Evolutionary conservation across 495 filamentous ascomycete genomes (phyloP), one percentile per base, ranked within the genome.

Genomic region (Tricharina praecox): DNA sequence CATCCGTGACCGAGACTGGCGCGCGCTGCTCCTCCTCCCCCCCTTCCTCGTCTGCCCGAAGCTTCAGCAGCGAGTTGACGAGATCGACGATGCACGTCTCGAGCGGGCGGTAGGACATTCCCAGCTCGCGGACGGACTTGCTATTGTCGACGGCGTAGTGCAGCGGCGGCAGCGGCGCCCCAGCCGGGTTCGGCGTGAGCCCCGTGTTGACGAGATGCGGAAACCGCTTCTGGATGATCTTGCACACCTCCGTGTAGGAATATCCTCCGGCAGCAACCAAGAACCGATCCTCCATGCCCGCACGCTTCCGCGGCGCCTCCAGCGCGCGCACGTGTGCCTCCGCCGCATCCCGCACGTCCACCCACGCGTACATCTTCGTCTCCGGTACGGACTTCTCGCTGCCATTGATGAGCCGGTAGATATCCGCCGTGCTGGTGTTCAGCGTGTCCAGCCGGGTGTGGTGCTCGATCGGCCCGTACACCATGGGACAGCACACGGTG

Each of bases 271-370:
- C 60, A 9, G 47, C 52, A 0, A 77, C 63, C 63, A 88, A 82
- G 63, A 81, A 86, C 28, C 83, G 66, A 62, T 86, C 74, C 26
- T 71, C 72, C 2, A 5, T 11, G 10, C 71, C 76, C 7, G 79
- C 79, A 23, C 75, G 75, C 1, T 73, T 63, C 2, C 72, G 60
- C 39, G 82, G 77, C 18, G 40, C 40, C 13, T 34, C 28, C 1
- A 81, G 76, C 2, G 82, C 79, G 16, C 70, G 68, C 4, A 86
- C 72, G 58, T 90, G 83, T 3, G 76, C 78, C 5, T 74, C 60
- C 0, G 81, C 82, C 32, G 83, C 65, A 50, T 88, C 53, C 7
- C 76, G 71, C 7, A 83, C 79, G 61, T 83, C 79, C n/a, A 75
- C 70, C 72, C 73, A 83, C 11, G 77, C 56, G 57, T 67, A 76